Conservation (phyloP, 2,329 filamentous ascomycete genomes). For the Cladophialophora psammophila region DNA sequence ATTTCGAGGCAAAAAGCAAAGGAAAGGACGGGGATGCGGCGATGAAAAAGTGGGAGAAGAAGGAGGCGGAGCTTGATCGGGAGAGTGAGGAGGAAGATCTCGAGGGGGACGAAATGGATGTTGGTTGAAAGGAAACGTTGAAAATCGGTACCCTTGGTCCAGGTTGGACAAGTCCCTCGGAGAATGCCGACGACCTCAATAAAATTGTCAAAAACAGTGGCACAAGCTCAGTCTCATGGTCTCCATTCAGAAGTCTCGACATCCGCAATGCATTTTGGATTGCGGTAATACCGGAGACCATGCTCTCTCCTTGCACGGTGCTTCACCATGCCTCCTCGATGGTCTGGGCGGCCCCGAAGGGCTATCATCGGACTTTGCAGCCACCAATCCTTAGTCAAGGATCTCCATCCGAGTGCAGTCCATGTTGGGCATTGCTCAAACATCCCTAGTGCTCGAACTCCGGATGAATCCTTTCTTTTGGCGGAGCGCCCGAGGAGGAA, state of each 20-base stretch:
- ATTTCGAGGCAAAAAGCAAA: conserved; percentile 55
- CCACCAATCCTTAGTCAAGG: too few species aligned
- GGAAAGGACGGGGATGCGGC: conserved; percentile 50
- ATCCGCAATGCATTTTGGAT: not conserved
- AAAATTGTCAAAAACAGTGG: not conserved
- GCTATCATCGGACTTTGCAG: too few species aligned
- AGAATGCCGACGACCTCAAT: too few species aligned
- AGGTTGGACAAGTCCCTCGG: not conserved
- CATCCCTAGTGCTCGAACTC: too few species aligned
- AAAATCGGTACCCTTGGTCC: not conserved
- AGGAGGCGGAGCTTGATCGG: conserved; percentile 22
- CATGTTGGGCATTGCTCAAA: too few species aligned
- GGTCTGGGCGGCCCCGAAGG: too few species aligned
- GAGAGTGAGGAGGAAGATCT: conserved; percentile 33
- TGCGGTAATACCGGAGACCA: too few species aligned
- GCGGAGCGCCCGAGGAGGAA: too few species aligned
- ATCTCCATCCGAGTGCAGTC: too few species aligned
- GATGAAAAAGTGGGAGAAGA: conserved; percentile 44
- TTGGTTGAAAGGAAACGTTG: conserved; percentile 12
- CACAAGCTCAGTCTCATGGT: not conserved
- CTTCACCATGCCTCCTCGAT: too few species aligned
- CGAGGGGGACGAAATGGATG: conserved; percentile 30
- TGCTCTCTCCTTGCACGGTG: too few species aligned
- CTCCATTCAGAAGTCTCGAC: not conserved
- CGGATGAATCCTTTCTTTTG: too few species aligned